Evolutionary conservation across 768 basidiomycete species (phyloP).

Genomic region (Suillus tomentosus): DNA sequence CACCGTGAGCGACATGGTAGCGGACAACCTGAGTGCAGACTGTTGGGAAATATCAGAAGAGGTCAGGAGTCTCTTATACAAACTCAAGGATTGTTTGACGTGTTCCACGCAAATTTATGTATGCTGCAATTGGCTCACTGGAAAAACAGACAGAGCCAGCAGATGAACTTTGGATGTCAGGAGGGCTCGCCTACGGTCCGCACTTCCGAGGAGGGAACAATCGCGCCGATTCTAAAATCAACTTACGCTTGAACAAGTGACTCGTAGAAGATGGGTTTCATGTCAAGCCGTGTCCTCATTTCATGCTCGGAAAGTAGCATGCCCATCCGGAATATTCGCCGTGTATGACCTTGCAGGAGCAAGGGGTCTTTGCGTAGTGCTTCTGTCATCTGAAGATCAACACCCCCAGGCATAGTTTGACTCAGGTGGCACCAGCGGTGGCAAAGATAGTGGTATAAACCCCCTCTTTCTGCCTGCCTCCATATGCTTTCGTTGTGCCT

Average conservation of each 20-base stretch:
- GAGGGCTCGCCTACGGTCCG: conserved; percentile 2
- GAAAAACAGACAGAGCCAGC: not conserved
- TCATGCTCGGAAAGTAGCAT: not conserved
- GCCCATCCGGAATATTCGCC: not conserved
- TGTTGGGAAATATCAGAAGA: not conserved
- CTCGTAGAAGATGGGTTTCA: not conserved
- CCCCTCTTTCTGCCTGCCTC: not conserved
- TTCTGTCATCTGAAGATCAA: not conserved
- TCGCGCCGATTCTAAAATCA: not conserved
- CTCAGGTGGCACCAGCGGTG: not conserved
- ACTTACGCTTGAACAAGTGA: not conserved
- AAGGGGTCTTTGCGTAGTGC: not conserved
- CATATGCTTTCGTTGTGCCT: not conserved
- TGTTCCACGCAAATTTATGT: not conserved
- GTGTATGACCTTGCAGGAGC: not conserved
- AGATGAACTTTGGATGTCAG: not conserved
- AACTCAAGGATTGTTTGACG: not conserved
- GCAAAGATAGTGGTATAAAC: not conserved
- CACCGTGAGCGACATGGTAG: conserved; percentile 19
- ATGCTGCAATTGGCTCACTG: not conserved
- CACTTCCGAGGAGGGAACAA: not conserved
- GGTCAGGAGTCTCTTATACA: conserved; percentile 1
- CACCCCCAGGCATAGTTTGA: not conserved
- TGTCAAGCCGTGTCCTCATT: not conserved
- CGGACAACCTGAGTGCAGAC: not conserved